These are phyloP conservation scores for Mucor velutinosus DNA, from an alignment of 371 early-diverging fungal species.

Conservation along the genomic window DNA sequence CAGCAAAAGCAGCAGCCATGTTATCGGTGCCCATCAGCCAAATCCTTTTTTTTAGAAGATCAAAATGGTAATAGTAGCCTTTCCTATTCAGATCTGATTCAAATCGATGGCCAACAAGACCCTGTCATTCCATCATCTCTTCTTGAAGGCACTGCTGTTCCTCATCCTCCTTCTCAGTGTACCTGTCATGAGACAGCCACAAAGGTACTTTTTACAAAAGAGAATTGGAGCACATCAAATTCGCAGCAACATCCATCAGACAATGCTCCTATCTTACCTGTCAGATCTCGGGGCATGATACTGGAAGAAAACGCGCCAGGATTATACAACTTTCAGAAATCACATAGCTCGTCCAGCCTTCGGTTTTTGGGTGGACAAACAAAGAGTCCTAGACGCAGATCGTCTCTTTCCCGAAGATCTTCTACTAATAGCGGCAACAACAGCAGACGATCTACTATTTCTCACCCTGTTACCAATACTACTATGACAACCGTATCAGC, in stretches of 20 bases:
- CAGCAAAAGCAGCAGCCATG: too few relatives aligned
- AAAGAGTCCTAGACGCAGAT: conserved; percentile 13
- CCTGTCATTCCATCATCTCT: too few relatives aligned
- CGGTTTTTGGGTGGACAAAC: conserved; percentile 11
- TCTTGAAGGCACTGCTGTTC: too few relatives aligned
- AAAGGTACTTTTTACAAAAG: not conserved
- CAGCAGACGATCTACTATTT: not conserved
- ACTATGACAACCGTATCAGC: too few relatives aligned
- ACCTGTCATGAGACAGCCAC: conserved; percentile 19
- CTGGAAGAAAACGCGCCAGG: not conserved
- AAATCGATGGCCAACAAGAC: too few relatives aligned
- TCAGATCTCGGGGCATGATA: conserved; percentile 7
- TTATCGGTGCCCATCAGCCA: conserved; percentile 1
- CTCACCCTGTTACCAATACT: not conserved
- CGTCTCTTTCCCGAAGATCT: not conserved
- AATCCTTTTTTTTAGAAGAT: not conserved
- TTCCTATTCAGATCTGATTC: not conserved
- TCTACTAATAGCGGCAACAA: not conserved
- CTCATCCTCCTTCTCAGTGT: conserved; percentile 7
- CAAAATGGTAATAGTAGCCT: too few relatives aligned
- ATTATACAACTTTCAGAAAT: not conserved
- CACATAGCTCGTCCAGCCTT: not conserved
- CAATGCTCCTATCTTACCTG: not conserved
- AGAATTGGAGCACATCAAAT: not conserved
- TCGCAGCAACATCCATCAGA: not conserved